phyloP scores from a whole-genome alignment of 192 early-diverging fungal genomes.

The Dissophora globulifera region DNA sequence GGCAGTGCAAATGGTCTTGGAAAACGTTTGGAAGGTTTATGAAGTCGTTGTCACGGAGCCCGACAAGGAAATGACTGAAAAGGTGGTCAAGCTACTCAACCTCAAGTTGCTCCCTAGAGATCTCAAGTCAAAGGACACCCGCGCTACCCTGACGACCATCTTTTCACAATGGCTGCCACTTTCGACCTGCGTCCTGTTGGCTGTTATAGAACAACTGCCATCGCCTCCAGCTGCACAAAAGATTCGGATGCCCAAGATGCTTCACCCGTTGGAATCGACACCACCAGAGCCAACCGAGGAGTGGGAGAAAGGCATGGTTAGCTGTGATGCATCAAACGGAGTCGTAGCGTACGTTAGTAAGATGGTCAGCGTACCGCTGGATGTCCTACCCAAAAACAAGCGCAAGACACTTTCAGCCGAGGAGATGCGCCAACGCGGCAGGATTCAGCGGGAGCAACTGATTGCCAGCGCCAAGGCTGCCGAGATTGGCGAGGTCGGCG shows the following conservation, averaged over 20 bases:
- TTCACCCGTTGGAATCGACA: conserved; percentile 66
- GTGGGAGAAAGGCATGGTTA: conserved; percentile 78
- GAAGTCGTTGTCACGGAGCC: conserved; percentile 75
- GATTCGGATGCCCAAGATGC: conserved; percentile 80
- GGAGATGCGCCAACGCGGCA: conserved; percentile 85
- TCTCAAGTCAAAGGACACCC: conserved; percentile 84
- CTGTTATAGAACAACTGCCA: conserved; percentile 90
- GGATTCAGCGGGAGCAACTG: conserved; percentile 58
- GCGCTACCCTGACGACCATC: conserved; percentile 78
- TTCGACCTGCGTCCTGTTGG: conserved; percentile 84
- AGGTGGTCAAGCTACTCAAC: conserved; percentile 88
- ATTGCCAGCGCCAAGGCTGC: conserved; percentile 50
- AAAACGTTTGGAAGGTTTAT: conserved; percentile 96
- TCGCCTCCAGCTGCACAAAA: conserved; percentile 85
- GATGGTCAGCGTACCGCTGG: conserved; percentile 87
- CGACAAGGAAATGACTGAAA: conserved; percentile 89
- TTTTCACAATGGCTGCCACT: conserved; percentile 97
- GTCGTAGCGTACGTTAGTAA: conserved; percentile 92
- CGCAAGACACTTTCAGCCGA: conserved; percentile 82
- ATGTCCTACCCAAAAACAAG: conserved; percentile 78
- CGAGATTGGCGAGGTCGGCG: conserved; percentile 30
- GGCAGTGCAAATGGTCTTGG: conserved; percentile 96
- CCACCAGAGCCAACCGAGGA: conserved; percentile 62
- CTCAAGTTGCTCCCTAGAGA: conserved; percentile 94
- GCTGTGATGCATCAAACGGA: conserved; percentile 77